Base-by-base conservation (phyloP, 805 yeast genomes). In the Candida palmyrensis region DNA sequence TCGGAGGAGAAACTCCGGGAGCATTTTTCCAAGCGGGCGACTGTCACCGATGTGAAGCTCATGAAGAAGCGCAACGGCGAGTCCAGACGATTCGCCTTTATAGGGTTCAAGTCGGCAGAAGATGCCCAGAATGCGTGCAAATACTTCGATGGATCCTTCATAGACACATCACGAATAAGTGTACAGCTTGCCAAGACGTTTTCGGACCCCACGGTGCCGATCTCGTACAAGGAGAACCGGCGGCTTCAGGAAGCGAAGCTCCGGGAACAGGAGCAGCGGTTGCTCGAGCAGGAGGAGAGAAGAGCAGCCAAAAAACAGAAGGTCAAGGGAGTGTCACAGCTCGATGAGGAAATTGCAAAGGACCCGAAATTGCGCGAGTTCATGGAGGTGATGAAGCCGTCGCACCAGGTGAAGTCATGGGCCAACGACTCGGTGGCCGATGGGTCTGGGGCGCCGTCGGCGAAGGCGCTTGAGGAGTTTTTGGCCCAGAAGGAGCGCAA, bases 41-140 rank as follows among this genome's bases (percentile, higher is more conserved):
- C 70, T 32, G 86, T 89, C 18, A 85, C 97, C 0, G 98, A 92
- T 71, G 89, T 86, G 24, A 87, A 84, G 56, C 67, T 92, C 23
- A 74, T 88, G 73, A 81, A 75, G 47, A 85, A 82, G 43, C 70
- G 82, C 45, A 77, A 75, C 44, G 98, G 98, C 17, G 82, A 81
- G 48, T 83, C 95, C 7, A 76, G 98, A 58, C 70, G 94, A 46
- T 92, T 92, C 67, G 97, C 96, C 5, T 92, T 92, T 48, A 67
- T 92, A 32, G 98, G 98, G 1, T 92, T 74, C 57, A 80, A 77
- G 47, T 67, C 77, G n/a, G 66, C 60, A 13, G 69, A 61, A 9
- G 95, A 84, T 48, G 97, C 98, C 1, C 75, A 70, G 31, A 72
- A 67, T 28, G 96, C 96, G 0, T 90, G 79, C 5, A 68, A 62